These are phyloP conservation scores for Hamamelis virginiana DNA, from an alignment of 164 flowering plant species.

Conservation along the genomic window DNA sequence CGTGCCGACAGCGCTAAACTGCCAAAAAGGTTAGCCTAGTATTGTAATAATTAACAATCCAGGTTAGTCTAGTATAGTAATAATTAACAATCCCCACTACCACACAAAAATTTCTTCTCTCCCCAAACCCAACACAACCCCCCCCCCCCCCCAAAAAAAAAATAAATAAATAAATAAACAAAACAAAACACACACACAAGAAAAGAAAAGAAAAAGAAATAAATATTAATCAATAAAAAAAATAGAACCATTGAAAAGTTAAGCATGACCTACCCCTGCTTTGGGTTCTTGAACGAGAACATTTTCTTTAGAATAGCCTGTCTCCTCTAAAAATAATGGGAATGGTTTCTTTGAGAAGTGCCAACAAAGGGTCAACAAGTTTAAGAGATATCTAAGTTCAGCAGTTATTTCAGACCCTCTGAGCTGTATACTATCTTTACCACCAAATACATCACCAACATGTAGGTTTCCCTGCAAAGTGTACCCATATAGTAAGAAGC, in stretches of 20 bases:
- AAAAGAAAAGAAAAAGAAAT: too few species aligned
- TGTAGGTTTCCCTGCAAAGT: constrained; percentile 76
- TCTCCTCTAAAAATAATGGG: constrained; percentile 78
- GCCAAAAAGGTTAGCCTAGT: neutral
- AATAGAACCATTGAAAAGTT: neutral
- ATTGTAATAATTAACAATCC: neutral
- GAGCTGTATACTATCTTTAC: constrained; percentile 69
- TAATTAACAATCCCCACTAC: neutral
- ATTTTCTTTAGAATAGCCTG: constrained; percentile 69
- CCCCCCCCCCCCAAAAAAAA: neutral
- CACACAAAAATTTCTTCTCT: neutral
- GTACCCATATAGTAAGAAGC: constrained; percentile 11
- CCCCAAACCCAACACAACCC: too few species aligned
- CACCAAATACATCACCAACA: constrained; percentile 73
- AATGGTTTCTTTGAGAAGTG: constrained; percentile 97
- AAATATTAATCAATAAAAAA: too few species aligned
- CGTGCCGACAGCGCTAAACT: neutral
- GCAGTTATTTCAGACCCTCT: constrained; percentile 61
- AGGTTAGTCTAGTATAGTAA: neutral
- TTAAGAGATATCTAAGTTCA: constrained; percentile 72
- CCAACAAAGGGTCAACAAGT: constrained; percentile 88
- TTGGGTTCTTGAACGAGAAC: constrained; percentile 96
- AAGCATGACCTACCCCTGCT: constrained; percentile 76
- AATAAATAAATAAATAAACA: neutral
- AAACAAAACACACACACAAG: constrained; percentile 2